Evolutionary conservation across 2,329 filamentous ascomycete genomes (phyloP), one percentile per base, ranked within the genome.

Genomic region (Ascomycota sp.): DNA sequence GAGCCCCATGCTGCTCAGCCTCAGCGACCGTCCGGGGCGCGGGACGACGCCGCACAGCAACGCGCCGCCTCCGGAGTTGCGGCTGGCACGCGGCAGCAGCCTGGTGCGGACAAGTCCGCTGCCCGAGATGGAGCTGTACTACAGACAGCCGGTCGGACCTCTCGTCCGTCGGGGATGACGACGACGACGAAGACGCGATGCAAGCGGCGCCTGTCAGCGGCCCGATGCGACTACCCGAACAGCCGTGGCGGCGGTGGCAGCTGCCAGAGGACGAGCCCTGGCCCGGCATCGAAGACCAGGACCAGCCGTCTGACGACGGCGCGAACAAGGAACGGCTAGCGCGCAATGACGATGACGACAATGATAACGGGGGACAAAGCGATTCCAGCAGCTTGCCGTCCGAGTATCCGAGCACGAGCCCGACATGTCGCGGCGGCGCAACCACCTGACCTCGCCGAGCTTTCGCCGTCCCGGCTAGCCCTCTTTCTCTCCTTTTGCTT

Each of bases 31-130:
- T 30, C 39, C 46, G 11, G 33, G 37, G 2, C 48, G 48, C 10
- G 57, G 56, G 9, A 69, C 75, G 3, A 85, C 78, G 1, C 78
- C 78, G 0, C 62, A 75, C 43, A 82, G 75, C 42, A 74, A 71
- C 35, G 65, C 59, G 4, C 59, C 67, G 1, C 46, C 52, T 7
- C 47, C 56, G 9, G 60, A 64, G 31, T 36, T 51, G 12, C 51
- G 53, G 11, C 37, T 37, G 5, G 26, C 42, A 2, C 41, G 48
- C 10, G 40, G 41, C 26, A 41, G 43, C 22, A 52, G 50, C 27
- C 35, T 41, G 10, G 38, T 41, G 6, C 45, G 42, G 4, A 43
- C 40, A 9, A 41, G 37, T 11, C 34, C 38, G 4, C 40, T 43
- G 23, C 48, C 54, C 36, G 43, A 40, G 2, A 43, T 51, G 22